Conservation (phyloP, 495 filamentous ascomycete genomes). For the Saxophila tyrrhenica region DNA sequence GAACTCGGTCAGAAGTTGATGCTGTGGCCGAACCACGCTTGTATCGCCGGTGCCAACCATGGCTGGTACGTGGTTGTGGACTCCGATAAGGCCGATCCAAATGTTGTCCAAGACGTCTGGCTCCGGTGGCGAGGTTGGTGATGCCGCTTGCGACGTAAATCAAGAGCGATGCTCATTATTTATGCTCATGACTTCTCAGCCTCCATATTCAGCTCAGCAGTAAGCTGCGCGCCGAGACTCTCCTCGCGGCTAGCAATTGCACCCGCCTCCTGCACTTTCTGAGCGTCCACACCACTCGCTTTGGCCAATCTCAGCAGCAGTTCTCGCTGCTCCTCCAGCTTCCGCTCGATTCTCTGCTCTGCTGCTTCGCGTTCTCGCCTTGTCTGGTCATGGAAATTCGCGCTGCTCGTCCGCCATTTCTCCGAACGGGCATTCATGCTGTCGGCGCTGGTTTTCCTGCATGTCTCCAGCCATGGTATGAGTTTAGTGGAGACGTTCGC, state of each 20-base stretch:
- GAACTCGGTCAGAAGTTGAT: conserved; percentile 49
- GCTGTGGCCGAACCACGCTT: conserved; percentile 79
- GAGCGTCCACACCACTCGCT: not conserved
- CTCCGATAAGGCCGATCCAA: conserved; percentile 38
- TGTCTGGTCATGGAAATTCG: conserved; percentile 25
- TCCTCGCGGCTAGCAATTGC: not conserved
- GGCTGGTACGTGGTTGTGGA: conserved; percentile 72
- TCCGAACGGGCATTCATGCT: conserved; percentile 25
- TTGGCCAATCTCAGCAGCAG: conserved; percentile 4
- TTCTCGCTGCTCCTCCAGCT: conserved; percentile 18
- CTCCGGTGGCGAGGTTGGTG: conserved; percentile 34
- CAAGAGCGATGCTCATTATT: not conserved
- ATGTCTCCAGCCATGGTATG: conserved; percentile 28
- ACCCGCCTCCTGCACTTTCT: not conserved
- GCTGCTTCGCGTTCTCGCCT: conserved; percentile 23
- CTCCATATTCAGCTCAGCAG: conserved; percentile 10
- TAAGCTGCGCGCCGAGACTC: conserved; percentile 12
- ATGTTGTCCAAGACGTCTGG: conserved; percentile 34
- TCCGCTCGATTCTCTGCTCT: conserved; percentile 21
- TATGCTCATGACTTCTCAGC: not conserved
- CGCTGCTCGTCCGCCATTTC: conserved; percentile 26
- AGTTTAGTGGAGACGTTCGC: conserved; percentile 22
- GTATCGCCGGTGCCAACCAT: conserved; percentile 61
- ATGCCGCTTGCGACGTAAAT: too few species aligned
- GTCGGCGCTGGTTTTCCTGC: conserved; percentile 22